Conservation (phyloP, 2,329 filamentous ascomycete species). For the Aspergillus felis region DNA sequence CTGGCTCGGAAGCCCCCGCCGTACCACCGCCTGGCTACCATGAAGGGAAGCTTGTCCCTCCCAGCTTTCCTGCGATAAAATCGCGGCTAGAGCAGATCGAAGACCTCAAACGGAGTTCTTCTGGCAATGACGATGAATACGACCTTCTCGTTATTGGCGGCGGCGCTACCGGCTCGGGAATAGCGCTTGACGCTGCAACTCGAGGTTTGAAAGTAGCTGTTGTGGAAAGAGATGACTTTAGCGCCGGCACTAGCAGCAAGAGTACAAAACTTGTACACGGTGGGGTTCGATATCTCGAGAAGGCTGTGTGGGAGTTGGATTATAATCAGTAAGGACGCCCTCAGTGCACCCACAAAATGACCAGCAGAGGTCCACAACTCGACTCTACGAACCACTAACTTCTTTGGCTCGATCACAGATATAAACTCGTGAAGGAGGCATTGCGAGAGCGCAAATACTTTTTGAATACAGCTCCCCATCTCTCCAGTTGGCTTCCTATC, state of each 20-base stretch:
- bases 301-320: constrained; percentile 80
- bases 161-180: constrained; percentile 74
- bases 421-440: constrained; percentile 74
- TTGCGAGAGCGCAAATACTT: constrained; percentile 80
- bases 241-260: constrained; percentile 77
- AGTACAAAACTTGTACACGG: constrained; percentile 85
- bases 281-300: constrained; percentile 79
- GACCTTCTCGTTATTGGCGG: constrained; percentile 76
- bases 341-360: background rate
- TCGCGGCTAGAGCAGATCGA: constrained; percentile 49
- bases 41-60: constrained; percentile 54
- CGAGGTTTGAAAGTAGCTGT: constrained; percentile 74
- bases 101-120: constrained; percentile 46
- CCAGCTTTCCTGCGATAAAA: constrained; percentile 50
- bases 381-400: background rate
- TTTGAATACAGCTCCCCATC: constrained; percentile 75
- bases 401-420: constrained; percentile 23
- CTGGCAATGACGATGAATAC: constrained; percentile 49
- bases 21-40: constrained; percentile 62
- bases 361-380: background rate
- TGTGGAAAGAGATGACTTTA: constrained; percentile 80
- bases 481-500: constrained; percentile 76
- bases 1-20: constrained; percentile 57
- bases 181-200: constrained; percentile 76
- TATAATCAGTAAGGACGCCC: constrained; percentile 63